Evolutionary conservation across 177 flowering plant genomes (phyloP).

Genomic region (Vitis hybrid): DNA sequence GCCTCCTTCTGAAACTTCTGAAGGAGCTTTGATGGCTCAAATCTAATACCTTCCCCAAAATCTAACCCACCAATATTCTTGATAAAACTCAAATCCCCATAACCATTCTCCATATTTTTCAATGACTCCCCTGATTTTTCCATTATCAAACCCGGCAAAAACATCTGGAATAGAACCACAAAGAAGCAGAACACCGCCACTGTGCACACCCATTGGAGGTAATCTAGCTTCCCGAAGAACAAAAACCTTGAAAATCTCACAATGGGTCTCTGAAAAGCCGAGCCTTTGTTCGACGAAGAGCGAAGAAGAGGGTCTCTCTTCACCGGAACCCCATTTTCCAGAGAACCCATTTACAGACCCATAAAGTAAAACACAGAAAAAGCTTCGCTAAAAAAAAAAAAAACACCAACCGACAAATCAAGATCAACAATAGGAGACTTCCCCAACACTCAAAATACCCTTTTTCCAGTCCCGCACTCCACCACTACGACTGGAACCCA

Average conservation of each 20-base stretch:
- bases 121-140: slow-evolving; percentile 39
- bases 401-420: not conserved
- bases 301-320: slow-evolving; percentile 57
- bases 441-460: no score
- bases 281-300: slow-evolving; percentile 34
- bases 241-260: slow-evolving; percentile 73
- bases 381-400: not conserved
- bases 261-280: slow-evolving; percentile 55
- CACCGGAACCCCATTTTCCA: slow-evolving; percentile 54
- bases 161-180: slow-evolving; percentile 61
- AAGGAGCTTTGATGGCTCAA: slow-evolving; percentile 53
- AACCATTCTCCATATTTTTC: slow-evolving; percentile 8
- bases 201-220: slow-evolving; percentile 75
- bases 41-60: slow-evolving; percentile 58
- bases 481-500: no score
- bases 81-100: slow-evolving; percentile 38
- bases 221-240: slow-evolving; percentile 67
- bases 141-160: slow-evolving; percentile 62
- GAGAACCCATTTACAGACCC: slow-evolving; percentile 66
- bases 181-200: slow-evolving; percentile 66
- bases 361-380: slow-evolving; percentile 5
- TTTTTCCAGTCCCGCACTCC: no score
- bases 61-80: slow-evolving; percentile 53
- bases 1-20: slow-evolving; percentile 54
- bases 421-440: no score